phyloP scores from a whole-genome alignment of 805 yeast species.

The Yamadazyma philogaea region DNA sequence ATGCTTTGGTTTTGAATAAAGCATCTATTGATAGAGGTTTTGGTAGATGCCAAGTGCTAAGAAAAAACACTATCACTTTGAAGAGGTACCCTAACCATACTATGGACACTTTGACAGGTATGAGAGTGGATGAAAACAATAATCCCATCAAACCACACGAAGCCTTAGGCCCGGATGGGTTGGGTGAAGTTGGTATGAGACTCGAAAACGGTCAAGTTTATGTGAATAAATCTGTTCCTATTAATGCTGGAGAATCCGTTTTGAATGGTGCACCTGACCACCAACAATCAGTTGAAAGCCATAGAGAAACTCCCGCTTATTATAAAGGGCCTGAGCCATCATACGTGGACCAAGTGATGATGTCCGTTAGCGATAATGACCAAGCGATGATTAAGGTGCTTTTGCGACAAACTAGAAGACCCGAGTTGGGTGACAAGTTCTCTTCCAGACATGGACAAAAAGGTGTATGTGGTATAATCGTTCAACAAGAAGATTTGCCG shows the following conservation, averaged over 20 bases:
- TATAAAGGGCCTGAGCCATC: slow-evolving; percentile 96
- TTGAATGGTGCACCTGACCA: slow-evolving; percentile 19
- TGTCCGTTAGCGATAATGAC: slow-evolving; percentile 93
- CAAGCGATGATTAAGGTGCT: slow-evolving; percentile 91
- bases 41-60: slow-evolving; percentile 94
- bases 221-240: slow-evolving; percentile 90
- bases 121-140: slow-evolving; percentile 79
- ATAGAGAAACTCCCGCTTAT: slow-evolving; percentile 85
- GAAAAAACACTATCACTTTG: slow-evolving; percentile 84
- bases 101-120: slow-evolving; percentile 86
- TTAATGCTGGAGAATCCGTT: slow-evolving; percentile 70
- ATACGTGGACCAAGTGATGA: slow-evolving; percentile 95
- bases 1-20: slow-evolving; percentile 92
- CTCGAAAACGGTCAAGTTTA: slow-evolving; percentile 92
- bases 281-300: slow-evolving; percentile 48
- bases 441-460: slow-evolving; percentile 98
- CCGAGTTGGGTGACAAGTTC: slow-evolving; percentile 96
- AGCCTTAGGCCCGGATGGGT: slow-evolving; percentile 88
- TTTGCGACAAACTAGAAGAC: slow-evolving; percentile 92
- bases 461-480: slow-evolving; percentile 99
- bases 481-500: slow-evolving; percentile 95
- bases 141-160: slow-evolving; percentile 83
- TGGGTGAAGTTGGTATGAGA: slow-evolving; percentile 92
- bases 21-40: slow-evolving; percentile 94
- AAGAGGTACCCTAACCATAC: slow-evolving; percentile 94